These are phyloP conservation scores for Ustilaginoidea virens DNA, from an alignment of 2,329 filamentous ascomycete genomes.

Conservation along the genomic window DNA sequence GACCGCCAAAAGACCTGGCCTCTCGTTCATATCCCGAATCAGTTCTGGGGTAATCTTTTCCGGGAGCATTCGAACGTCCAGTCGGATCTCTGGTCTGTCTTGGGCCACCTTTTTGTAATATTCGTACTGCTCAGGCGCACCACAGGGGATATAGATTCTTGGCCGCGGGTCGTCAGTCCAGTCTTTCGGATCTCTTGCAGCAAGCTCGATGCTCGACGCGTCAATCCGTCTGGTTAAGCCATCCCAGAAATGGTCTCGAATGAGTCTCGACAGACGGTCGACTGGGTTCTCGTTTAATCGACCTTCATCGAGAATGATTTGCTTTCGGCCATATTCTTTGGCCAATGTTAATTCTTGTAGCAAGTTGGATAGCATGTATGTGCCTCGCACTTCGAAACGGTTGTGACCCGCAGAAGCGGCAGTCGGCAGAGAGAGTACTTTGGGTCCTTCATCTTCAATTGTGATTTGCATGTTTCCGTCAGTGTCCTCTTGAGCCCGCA, in stretches of 20 bases:
- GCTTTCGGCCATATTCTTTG: conserved; percentile 76
- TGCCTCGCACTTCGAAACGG: conserved; percentile 81
- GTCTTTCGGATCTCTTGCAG: conserved; percentile 84
- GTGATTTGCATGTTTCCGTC: conserved; percentile 95
- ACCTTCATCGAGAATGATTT: conserved; percentile 81
- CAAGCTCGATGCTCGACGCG: conserved; percentile 70
- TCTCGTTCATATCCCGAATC: conserved; percentile 69
- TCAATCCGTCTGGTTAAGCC: conserved; percentile 83
- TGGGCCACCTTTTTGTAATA: conserved; percentile 75
- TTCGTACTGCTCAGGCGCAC: conserved; percentile 72
- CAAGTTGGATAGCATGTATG: conserved; percentile 93
- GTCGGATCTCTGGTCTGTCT: conserved; percentile 64
- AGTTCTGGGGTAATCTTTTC: conserved; percentile 66
- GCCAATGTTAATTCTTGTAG: conserved; percentile 89
- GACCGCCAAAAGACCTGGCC: conserved; percentile 77
- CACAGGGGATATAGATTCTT: conserved; percentile 76
- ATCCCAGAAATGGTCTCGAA: conserved; percentile 85
- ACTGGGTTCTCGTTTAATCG: conserved; percentile 93
- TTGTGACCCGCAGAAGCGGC: conserved; percentile 75
- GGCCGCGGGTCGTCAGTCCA: conserved; percentile 84
- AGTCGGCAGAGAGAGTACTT: conserved; percentile 74
- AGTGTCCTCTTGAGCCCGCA: conserved; percentile 79
- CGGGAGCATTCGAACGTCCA: conserved; percentile 73
- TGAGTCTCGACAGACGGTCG: conserved; percentile 69
- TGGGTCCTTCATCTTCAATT: conserved; percentile 87